Conservation (phyloP, 2,329 filamentous ascomycete species). For the Harringtonia aguacate region DNA sequence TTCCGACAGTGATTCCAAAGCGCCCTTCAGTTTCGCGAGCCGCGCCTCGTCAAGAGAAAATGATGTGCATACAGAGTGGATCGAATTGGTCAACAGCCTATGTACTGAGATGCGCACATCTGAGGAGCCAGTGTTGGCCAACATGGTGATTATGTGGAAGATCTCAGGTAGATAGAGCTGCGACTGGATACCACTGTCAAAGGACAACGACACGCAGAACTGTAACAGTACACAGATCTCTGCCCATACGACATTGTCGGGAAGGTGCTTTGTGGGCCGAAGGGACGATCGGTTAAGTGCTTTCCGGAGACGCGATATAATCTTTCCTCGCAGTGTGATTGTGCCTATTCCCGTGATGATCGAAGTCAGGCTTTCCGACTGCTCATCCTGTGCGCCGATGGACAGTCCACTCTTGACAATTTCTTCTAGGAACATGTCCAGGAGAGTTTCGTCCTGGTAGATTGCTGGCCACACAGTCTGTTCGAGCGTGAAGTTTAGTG, state of each 20-base stretch:
- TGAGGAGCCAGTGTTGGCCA: conserved; percentile 51
- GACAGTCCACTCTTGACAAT: conserved; percentile 51
- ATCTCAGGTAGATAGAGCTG: conserved; percentile 59
- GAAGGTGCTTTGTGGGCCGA: conserved; percentile 52
- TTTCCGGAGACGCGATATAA: conserved; percentile 55
- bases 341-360: conserved; percentile 54
- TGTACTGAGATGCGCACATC: conserved; percentile 50
- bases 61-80: conserved; percentile 57
- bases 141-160: conserved; percentile 61
- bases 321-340: conserved; percentile 52
- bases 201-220: conserved; percentile 56
- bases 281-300: conserved; percentile 56
- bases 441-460: conserved; percentile 51
- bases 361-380: conserved; percentile 49
- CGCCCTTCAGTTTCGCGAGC: conserved; percentile 42
- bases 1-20: conserved; percentile 49
- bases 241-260: conserved; percentile 58
- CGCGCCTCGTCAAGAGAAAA: conserved; percentile 51
- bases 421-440: conserved; percentile 59
- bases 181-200: conserved; percentile 56
- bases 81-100: conserved; percentile 52
- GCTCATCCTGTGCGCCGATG: conserved; percentile 46
- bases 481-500: conserved; percentile 49
- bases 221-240: conserved; percentile 58
- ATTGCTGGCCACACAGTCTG: conserved; percentile 57